Conservation (phyloP, 805 yeast species). For the Hanseniaspora singularis region DNA sequence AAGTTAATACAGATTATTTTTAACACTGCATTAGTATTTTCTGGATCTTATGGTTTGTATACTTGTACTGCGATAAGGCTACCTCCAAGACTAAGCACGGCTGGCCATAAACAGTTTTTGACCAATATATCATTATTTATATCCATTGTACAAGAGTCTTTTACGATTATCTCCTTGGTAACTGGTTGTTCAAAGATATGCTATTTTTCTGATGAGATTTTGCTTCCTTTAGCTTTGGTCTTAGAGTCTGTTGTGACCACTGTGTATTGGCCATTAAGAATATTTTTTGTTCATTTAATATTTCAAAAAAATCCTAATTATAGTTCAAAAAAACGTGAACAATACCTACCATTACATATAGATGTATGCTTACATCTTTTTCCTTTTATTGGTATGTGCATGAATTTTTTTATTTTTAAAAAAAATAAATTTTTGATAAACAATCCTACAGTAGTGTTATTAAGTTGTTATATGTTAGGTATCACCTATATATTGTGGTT, state of each 20-base stretch:
- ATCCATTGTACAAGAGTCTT: constrained; percentile 24
- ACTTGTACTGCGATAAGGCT: constrained; percentile 27
- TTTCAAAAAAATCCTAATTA: constrained; percentile 25
- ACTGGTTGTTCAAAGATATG: neutral
- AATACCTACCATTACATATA: constrained; percentile 34
- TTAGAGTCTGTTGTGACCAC: constrained; percentile 49
- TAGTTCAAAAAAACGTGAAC: neutral
- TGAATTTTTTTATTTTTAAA: constrained; percentile 47
- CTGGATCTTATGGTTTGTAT: constrained; percentile 25
- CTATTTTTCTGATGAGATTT: constrained; percentile 15
- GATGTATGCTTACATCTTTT: constrained; percentile 51
- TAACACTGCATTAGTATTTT: constrained; percentile 20
- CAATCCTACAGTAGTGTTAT: constrained; percentile 31
- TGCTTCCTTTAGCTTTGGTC: constrained; percentile 42
- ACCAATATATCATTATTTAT: constrained; percentile 50
- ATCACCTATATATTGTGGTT: constrained; percentile 43
- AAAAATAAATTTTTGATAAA: constrained; percentile 32
- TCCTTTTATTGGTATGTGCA: constrained; percentile 41
- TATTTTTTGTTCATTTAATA: constrained; percentile 41
- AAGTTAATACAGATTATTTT: constrained; percentile 12
- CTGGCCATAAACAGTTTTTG: constrained; percentile 61
- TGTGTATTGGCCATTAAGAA: constrained; percentile 58
- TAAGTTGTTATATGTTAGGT: constrained; percentile 32
- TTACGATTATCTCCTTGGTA: constrained; percentile 26
- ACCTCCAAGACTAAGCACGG: constrained; percentile 40